Evolutionary conservation across 768 basidiomycete species (phyloP).

Genomic region (Lactarius sp.): DNA sequence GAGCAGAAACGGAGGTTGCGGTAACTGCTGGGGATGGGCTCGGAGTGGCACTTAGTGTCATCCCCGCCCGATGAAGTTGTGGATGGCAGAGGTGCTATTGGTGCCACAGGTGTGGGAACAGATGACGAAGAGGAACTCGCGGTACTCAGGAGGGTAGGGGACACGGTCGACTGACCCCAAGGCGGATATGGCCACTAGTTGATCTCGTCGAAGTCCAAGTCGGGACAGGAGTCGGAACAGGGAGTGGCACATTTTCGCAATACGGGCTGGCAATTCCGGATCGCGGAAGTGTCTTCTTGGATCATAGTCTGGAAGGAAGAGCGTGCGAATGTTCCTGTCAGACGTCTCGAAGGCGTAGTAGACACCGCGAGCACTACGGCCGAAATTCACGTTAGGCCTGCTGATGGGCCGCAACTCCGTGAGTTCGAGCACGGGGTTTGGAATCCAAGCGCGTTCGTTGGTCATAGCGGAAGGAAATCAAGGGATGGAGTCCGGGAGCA

Average conservation of each 20-base stretch:
- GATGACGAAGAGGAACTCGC: neutral
- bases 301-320: neutral
- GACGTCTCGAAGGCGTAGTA: no score
- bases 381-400: conserved; percentile 15
- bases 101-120: neutral
- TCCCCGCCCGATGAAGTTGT: neutral
- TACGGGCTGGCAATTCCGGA: neutral
- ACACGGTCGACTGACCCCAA: conserved; percentile 26
- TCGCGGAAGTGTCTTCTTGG: neutral
- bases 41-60: neutral
- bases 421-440: neutral
- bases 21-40: conserved; percentile 15
- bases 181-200: conserved; percentile 36
- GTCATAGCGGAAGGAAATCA: conserved; percentile 1
- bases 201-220: conserved; percentile 26
- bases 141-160: neutral
- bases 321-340: neutral
- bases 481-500: conserved; percentile 18
- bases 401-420: neutral
- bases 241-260: neutral
- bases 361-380: neutral
- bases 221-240: neutral
- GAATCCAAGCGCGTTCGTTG: neutral
- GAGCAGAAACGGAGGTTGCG: no score
- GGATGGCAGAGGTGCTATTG: neutral